Evolutionary conservation across 768 basidiomycete species (phyloP), one percentile per base, ranked within the genome.

Genomic region (Termitomyces sp.): DNA sequence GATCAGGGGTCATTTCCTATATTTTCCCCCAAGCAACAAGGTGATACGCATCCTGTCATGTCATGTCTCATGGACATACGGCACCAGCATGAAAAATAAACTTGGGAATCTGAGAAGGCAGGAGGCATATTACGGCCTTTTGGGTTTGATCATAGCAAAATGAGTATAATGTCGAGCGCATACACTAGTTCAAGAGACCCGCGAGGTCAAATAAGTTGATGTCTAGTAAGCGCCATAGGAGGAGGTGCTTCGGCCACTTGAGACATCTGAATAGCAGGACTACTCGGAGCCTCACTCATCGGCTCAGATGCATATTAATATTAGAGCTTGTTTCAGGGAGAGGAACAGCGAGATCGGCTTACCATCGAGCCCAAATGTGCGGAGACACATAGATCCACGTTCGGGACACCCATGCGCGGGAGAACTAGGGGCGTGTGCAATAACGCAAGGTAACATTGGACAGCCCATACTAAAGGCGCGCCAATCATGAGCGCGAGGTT

Each of bases 331-430:
- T 37, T 16, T 5, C 14, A 37, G 14, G 36, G 13, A 5, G 13
- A 16, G 14, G 13, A 37, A 34, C 36, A 16, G 18, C 14, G 13
- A 16, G 36, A 37, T 37, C 16, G 14, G 4, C 14, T 18, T 37
- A 37, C 16, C 16, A 37, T 36, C 14, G 13, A 13, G 9, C 34
- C 12, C 34, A 36, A 13, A 2, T 45, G n/a, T n/a, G n/a, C n/a
- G n/a, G n/a, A n/a, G n/a, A n/a, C n/a, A n/a, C n/a, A n/a, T n/a
- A n/a, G n/a, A n/a, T n/a, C n/a, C n/a, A n/a, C n/a, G n/a, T n/a
- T n/a, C 51, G 90, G 91, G 30, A 92, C 80, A 7, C 91, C 91
- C 27, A 93, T 80, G 40, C 81, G 79, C 0, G 89, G 88, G 13
- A 93, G 77, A 30, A 91, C 72, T 52, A 78, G 71, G 1, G 88